Base-by-base conservation (phyloP, 805 yeast genomes). In the Cyberlindnera euphorbiiphila region DNA sequence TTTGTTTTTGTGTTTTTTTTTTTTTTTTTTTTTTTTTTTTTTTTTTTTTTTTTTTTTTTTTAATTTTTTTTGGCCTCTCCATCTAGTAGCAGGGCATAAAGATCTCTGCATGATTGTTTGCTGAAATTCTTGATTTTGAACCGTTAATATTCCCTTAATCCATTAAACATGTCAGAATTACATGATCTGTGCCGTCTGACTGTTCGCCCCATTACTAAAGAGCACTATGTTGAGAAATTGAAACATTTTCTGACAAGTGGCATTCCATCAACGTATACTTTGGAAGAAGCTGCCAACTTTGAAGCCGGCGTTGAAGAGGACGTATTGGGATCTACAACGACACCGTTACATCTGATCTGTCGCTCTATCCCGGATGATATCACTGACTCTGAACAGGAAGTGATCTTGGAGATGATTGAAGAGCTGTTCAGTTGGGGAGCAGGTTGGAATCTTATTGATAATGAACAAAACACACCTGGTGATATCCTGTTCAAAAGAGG, bases 401-500 rank as follows among this genome's bases (percentile, higher is more conserved):
- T 75, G 1, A 70, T 80, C 1, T 41, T 62, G 22, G 57, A 62
- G 10, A 69, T 89, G 77, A 77, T 86, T 41, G 74, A 76, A 20
- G 70, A 67, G 15, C 60, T 89, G 41, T 81, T 89, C 47, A 78
- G 85, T 53, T 82, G 78, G 56, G 97, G 97, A 20, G 96, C 95
- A 0, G 95, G 94, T 9, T 89, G 97, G 97, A 81, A 83, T 59
- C 68, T 85, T 49, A 65, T 78, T 3, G 94, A 88, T 57, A 72
- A 68, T 41, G 74, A 80, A 36, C 69, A 76, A 47, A 79, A 80
- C 44, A 85, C 96, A 0, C 87, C 96, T 0, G 98, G 95, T 2
- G 89, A 95, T 59, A 71, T 88, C 7, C 66, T 89, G 17, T 60
- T 71, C 25, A 72, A 77, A 32, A 64, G 83, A 34, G 72, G 71